phyloP scores from a whole-genome alignment of 352 stramenopile genomes.

The Globisporangium abappressorium region DNA sequence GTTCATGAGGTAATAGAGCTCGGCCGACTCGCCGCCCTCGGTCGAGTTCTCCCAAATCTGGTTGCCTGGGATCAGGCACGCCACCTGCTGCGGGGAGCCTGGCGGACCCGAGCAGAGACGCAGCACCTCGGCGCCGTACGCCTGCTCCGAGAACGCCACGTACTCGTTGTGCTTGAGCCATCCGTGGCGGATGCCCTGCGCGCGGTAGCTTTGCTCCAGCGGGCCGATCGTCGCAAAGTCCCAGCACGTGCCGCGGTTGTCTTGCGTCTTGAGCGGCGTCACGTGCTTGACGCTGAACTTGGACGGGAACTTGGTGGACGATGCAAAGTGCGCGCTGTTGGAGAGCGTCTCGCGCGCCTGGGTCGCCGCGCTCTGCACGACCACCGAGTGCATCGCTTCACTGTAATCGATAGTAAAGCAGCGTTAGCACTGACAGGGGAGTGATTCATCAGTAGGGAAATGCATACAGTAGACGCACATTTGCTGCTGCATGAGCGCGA shows the following conservation, averaged over 20 bases:
- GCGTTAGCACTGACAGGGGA: neutral
- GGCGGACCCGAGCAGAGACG: slow-evolving; percentile 47
- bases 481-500: slow-evolving; percentile 48
- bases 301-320: slow-evolving; percentile 29
- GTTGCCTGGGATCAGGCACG: slow-evolving; percentile 60
- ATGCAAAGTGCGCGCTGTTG: slow-evolving; percentile 20
- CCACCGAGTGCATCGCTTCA: slow-evolving; percentile 43
- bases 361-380: slow-evolving; percentile 22
- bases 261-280: slow-evolving; percentile 68
- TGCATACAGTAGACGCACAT: slow-evolving; percentile 26
- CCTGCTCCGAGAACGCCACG: slow-evolving; percentile 61
- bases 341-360: slow-evolving; percentile 15
- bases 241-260: slow-evolving; percentile 68
- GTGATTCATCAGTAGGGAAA: neutral
- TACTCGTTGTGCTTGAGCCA: slow-evolving; percentile 56
- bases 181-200: slow-evolving; percentile 47
- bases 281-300: slow-evolving; percentile 57
- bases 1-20: slow-evolving; percentile 55
- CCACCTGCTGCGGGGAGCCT: slow-evolving; percentile 51
- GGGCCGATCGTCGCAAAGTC: slow-evolving; percentile 61
- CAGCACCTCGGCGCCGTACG: slow-evolving; percentile 58
- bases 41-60: slow-evolving; percentile 67
- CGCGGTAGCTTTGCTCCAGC: slow-evolving; percentile 67
- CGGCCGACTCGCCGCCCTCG: slow-evolving; percentile 43
- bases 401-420: slow-evolving; percentile 13